Evolutionary conservation across 345 rosid species (phyloP).

Genomic region (Acer saccharum): DNA sequence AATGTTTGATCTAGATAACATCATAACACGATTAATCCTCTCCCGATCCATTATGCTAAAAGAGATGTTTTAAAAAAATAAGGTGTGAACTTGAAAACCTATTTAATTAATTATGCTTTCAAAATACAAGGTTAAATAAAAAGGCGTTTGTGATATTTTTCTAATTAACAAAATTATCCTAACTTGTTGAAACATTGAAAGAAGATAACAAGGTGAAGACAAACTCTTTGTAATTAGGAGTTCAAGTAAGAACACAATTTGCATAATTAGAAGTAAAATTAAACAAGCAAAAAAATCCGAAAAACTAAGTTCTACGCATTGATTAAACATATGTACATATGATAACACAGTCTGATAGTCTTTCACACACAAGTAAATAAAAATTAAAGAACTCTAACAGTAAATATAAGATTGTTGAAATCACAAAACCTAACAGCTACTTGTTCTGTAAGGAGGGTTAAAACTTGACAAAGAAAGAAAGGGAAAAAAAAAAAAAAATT

Average conservation of each 20-base stretch:
- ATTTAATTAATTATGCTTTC: too few relatives aligned
- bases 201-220: background rate
- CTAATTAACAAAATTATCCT: background rate
- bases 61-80: too few relatives aligned
- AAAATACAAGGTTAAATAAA: background rate
- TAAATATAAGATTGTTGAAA: background rate
- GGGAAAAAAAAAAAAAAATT: too few relatives aligned
- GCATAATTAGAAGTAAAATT: too few relatives aligned
- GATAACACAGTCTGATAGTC: background rate
- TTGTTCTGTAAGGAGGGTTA: background rate
- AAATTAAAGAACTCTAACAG: background rate
- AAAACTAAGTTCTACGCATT: constrained; percentile 10
- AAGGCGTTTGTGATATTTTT: background rate
- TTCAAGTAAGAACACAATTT: too few relatives aligned
- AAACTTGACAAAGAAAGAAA: background rate
- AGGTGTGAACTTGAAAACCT: background rate
- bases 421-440: background rate
- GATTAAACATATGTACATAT: background rate
- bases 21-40: too few relatives aligned
- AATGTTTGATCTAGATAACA: background rate
- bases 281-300: background rate
- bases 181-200: background rate
- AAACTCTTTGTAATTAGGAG: background rate
- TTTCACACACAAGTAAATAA: background rate
- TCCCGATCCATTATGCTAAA: too few relatives aligned